These are phyloP conservation scores for Phalaenopsis aphrodite DNA, from an alignment of 106 monocot genomes.

Conservation along the genomic window DNA sequence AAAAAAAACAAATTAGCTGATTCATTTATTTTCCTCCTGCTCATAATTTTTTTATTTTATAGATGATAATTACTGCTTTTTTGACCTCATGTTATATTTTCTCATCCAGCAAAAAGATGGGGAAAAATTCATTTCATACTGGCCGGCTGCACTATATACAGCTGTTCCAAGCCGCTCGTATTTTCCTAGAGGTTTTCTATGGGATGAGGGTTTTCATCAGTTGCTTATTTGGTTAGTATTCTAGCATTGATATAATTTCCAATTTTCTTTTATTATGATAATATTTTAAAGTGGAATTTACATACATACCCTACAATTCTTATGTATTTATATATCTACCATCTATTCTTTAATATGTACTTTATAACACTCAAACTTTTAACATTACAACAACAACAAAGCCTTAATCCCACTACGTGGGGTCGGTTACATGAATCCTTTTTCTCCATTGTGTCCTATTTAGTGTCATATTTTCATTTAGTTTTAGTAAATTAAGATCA, in stretches of 20 bases:
- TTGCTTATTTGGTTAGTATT: conserved; percentile 72
- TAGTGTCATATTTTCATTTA: too few species aligned
- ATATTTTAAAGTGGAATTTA: neutral
- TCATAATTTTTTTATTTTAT: neutral
- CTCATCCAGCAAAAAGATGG: conserved; percentile 59
- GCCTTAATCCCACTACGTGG: too few species aligned
- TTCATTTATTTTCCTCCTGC: neutral
- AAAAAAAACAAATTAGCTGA: neutral
- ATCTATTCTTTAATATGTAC: too few species aligned
- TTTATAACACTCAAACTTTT: too few species aligned
- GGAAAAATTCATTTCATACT: conserved; percentile 60
- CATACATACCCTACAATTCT: too few species aligned
- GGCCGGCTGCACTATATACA: conserved; percentile 91
- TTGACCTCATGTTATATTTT: neutral
- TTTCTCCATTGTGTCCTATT: too few species aligned
- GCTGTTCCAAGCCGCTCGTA: conserved; percentile 91
- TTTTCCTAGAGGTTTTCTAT: conserved; percentile 95
- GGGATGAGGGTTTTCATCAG: conserved; percentile 99
- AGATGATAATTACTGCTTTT: neutral
- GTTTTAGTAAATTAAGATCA: too few species aligned
- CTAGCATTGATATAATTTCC: neutral
- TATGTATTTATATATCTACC: too few species aligned
- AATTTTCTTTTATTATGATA: neutral
- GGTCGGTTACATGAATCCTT: too few species aligned
- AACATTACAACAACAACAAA: too few species aligned